A percentile compares a stretch with the other conserved stretches of the same genome.
Evolutionary conservation across 495 filamentous ascomycete species (phyloP).

Genomic region (Aspergillus bridgeri): DNA sequence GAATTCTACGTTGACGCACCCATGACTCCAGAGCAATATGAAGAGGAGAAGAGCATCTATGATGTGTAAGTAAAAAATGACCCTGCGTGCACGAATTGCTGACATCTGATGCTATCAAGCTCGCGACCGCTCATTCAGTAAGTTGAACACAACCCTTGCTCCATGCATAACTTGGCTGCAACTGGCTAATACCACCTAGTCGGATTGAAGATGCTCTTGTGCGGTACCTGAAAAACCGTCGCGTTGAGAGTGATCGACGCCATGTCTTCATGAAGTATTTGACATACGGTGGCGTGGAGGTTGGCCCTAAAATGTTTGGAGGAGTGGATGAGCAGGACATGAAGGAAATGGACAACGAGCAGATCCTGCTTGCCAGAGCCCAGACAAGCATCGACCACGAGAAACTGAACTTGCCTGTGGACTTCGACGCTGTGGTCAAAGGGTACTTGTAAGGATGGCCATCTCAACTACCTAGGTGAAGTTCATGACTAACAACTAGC

Average conservation of each 20-base stretch:
- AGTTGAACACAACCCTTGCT: slow-evolving; percentile 8
- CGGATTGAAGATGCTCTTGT: slow-evolving; percentile 86
- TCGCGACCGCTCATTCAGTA: slow-evolving; percentile 39
- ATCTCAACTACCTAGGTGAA: neutral
- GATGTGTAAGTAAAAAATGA: slow-evolving; percentile 34
- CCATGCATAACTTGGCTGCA: slow-evolving; percentile 7
- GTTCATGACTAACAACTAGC: neutral
- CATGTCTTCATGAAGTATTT: slow-evolving; percentile 77
- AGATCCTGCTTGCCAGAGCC: slow-evolving; percentile 51
- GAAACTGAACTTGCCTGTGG: slow-evolving; percentile 60
- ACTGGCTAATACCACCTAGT: slow-evolving; percentile 27
- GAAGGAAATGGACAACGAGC: slow-evolving; percentile 54
- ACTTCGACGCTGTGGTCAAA: slow-evolving; percentile 72
- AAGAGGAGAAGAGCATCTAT: slow-evolving; percentile 60
- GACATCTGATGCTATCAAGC: slow-evolving; percentile 25
- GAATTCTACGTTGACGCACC: slow-evolving; percentile 77
- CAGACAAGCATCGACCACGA: slow-evolving; percentile 27
- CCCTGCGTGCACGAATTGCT: neutral
- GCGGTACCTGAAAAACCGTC: slow-evolving; percentile 71
- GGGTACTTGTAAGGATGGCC: slow-evolving; percentile 65
- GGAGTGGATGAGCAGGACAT: slow-evolving; percentile 51
- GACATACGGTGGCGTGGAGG: slow-evolving; percentile 75
- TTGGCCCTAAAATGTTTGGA: slow-evolving; percentile 64
- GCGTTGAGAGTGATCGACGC: slow-evolving; percentile 58
- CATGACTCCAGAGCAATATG: slow-evolving; percentile 61